Conservation (phyloP, 2,329 filamentous ascomycete genomes). For the Hortaea sp. region DNA sequence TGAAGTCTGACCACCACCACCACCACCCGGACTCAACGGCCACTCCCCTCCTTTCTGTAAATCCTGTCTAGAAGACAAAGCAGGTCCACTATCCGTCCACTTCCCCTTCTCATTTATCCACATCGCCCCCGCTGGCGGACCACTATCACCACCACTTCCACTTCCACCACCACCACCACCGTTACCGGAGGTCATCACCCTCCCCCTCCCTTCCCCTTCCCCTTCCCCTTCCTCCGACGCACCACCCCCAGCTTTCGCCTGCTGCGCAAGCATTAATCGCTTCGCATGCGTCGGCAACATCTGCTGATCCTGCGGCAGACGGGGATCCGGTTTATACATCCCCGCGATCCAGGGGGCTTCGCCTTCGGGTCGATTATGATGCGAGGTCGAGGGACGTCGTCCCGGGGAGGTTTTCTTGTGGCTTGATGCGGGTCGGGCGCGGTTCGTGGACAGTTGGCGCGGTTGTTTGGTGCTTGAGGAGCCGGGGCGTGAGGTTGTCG, state of each 20-base stretch:
- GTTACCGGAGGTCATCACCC: too few relatives aligned
- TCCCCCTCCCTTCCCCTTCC: too few relatives aligned
- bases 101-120: too few relatives aligned
- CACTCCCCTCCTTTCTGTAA: too few relatives aligned
- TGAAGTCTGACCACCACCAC: too few relatives aligned
- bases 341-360: conserved; percentile 92
- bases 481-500: conserved; percentile 8
- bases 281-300: conserved; percentile 89
- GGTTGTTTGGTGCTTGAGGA: conserved; percentile 11
- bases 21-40: too few relatives aligned
- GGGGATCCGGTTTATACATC: conserved; percentile 91
- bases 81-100: too few relatives aligned
- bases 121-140: too few relatives aligned
- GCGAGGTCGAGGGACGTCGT: conserved; percentile 27
- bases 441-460: background rate
- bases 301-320: conserved; percentile 88
- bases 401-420: conserved; percentile 5
- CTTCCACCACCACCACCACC: too few relatives aligned
- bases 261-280: conserved; percentile 84
- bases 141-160: too few relatives aligned
- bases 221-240: too few relatives aligned
- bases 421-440: conserved; percentile 9
- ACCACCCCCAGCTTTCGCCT: conserved; percentile 51
- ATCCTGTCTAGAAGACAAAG: too few relatives aligned
- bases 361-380: conserved; percentile 60